A percentile compares a stretch with the other conserved stretches of the same genome.
Evolutionary conservation across 83 land plant species (phyloP).

Genomic region (Thuja plicata): DNA sequence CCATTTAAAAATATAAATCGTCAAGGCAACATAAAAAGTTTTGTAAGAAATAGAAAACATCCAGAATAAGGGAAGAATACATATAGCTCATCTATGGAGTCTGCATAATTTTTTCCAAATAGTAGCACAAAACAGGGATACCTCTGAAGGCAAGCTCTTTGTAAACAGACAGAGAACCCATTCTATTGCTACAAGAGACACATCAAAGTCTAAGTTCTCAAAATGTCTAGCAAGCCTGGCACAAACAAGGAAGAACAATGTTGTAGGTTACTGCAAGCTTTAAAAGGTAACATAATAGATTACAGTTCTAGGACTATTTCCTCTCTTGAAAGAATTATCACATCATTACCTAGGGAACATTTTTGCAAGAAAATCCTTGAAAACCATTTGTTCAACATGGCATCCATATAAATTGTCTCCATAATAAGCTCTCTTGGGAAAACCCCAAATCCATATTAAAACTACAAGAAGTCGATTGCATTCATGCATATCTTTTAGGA

Average conservation of each 20-base stretch:
- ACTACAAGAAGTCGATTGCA: background rate
- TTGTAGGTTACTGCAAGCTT: background rate
- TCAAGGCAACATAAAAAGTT: background rate
- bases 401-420: constrained; percentile 53
- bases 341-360: constrained; percentile 39
- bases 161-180: constrained; percentile 57
- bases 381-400: constrained; percentile 51
- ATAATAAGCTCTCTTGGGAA: background rate
- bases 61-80: background rate
- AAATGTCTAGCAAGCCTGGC: constrained; percentile 38
- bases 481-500: too few species aligned
- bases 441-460: background rate
- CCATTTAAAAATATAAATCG: too few species aligned
- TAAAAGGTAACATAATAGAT: background rate
- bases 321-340: background rate
- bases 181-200: constrained; percentile 45
- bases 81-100: background rate
- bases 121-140: background rate
- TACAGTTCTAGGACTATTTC: background rate
- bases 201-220: constrained; percentile 42
- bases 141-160: constrained; percentile 56
- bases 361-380: constrained; percentile 41
- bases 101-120: background rate
- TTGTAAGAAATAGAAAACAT: background rate
- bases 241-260: constrained; percentile 1